These are phyloP conservation scores for Magnaporthiopsis rhizophila DNA, from an alignment of 2,329 filamentous ascomycete genomes.

Conservation along the genomic window DNA sequence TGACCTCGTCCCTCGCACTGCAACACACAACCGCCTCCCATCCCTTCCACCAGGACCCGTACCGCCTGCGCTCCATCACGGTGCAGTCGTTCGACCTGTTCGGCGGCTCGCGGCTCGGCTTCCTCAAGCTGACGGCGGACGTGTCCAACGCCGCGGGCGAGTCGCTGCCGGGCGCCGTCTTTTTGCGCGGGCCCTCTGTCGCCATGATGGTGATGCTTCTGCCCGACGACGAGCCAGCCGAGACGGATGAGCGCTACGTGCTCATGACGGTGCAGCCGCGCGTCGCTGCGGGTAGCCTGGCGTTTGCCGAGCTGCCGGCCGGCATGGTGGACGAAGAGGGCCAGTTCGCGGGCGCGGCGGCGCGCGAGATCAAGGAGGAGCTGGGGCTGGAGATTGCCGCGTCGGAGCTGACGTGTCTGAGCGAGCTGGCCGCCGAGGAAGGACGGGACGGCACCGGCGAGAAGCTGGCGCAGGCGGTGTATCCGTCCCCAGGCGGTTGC, in stretches of 20 bases:
- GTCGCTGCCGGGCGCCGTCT: constrained; percentile 43
- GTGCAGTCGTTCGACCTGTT: constrained; percentile 49
- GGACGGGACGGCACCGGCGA: constrained; percentile 11
- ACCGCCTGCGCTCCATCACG: constrained; percentile 39
- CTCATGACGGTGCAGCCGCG: constrained; percentile 54
- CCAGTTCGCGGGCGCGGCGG: constrained; percentile 48
- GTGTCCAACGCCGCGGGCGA: constrained; percentile 41
- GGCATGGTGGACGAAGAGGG: constrained; percentile 54
- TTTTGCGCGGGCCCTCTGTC: constrained; percentile 53
- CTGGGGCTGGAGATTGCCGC: constrained; percentile 44
- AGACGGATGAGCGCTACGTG: constrained; percentile 42
- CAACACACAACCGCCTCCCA: constrained; percentile 33
- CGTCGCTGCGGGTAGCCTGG: constrained; percentile 44
- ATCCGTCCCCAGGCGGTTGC: constrained; percentile 49
- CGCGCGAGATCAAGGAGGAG: constrained; percentile 54
- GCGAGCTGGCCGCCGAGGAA: constrained; percentile 32
- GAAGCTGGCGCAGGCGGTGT: constrained; percentile 40
- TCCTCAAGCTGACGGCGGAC: constrained; percentile 44
- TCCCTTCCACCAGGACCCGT: constrained; percentile 47
- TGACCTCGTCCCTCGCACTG: constrained; percentile 36
- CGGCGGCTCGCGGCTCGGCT: constrained; percentile 38
- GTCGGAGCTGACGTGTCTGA: constrained; percentile 40
- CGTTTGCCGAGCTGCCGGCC: constrained; percentile 51
- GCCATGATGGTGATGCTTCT: constrained; percentile 50
- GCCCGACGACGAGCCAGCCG: constrained; percentile 36